Conservation (phyloP, 306 rosid species). For the Ceratonia siliqua region DNA sequence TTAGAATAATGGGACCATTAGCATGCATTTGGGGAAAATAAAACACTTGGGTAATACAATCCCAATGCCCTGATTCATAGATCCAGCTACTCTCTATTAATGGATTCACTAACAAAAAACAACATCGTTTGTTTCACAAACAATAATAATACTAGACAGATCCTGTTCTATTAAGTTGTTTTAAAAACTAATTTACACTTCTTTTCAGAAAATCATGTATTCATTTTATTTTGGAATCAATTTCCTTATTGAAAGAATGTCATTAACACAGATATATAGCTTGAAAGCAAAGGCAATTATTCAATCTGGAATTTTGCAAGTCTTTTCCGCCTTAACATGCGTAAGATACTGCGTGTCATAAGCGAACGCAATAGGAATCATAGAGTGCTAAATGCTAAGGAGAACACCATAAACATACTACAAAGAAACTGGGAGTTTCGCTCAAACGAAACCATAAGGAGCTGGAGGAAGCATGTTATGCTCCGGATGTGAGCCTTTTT, state of each 20-base stretch:
- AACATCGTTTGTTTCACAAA: background rate
- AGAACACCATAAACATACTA: background rate
- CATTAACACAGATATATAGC: no score
- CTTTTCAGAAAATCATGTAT: background rate
- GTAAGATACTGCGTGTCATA: background rate
- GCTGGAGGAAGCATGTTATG: conserved; percentile 26
- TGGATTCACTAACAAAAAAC: background rate
- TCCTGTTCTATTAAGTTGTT: background rate
- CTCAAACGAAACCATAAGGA: background rate
- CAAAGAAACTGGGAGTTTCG: background rate
- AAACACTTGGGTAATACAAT: background rate
- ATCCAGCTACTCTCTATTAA: background rate
- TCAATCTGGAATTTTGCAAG: background rate
- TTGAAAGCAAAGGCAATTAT: background rate
- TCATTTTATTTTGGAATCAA: background rate
- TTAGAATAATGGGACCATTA: background rate
- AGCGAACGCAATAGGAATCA: no score
- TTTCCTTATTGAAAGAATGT: background rate
- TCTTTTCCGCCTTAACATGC: background rate
- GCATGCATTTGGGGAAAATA: background rate
- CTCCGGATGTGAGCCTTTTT: conserved; percentile 29
- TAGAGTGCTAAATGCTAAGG: background rate
- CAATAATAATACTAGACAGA: background rate
- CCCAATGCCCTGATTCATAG: no score
- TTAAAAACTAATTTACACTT: background rate